Conservation (phyloP, 371 early-diverging fungal species). For the Rhizomucor pusillus region DNA sequence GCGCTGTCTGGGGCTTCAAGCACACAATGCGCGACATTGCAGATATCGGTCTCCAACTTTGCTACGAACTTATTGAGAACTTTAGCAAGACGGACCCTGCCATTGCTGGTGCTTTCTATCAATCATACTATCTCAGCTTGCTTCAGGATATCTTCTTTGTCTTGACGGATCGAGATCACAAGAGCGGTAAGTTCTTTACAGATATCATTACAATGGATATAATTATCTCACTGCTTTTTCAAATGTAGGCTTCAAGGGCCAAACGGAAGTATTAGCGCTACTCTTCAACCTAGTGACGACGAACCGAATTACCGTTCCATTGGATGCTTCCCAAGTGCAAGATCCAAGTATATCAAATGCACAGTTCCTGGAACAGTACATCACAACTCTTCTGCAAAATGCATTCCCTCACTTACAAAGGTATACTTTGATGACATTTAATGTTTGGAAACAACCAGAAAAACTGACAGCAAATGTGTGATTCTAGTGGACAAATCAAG, state of each 20-base stretch:
- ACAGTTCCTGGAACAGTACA: slow-evolving; percentile 77
- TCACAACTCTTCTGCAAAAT: slow-evolving; percentile 73
- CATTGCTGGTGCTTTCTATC: slow-evolving; percentile 88
- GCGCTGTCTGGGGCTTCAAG: slow-evolving; percentile 98
- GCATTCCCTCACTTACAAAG: slow-evolving; percentile 93
- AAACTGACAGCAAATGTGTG: not conserved
- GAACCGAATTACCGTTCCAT: slow-evolving; percentile 78
- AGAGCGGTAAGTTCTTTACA: slow-evolving; percentile 71
- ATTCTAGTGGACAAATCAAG: slow-evolving; percentile 75
- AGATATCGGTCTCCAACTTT: slow-evolving; percentile 85
- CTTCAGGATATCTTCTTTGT: slow-evolving; percentile 96
- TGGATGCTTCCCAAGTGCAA: slow-evolving; percentile 69
- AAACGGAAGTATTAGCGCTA: slow-evolving; percentile 84
- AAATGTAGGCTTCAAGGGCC: slow-evolving; percentile 73
- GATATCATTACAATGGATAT: not conserved
- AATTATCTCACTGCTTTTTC: not conserved
- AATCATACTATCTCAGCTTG: slow-evolving; percentile 82
- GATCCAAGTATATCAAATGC: slow-evolving; percentile 78
- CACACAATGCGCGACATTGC: slow-evolving; percentile 98
- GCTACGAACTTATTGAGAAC: slow-evolving; percentile 84
- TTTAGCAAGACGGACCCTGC: slow-evolving; percentile 66
- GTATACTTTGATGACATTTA: slow-evolving; percentile 36
- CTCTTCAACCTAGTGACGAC: slow-evolving; percentile 86
- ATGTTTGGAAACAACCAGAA: not conserved
- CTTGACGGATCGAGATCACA: slow-evolving; percentile 95